These are phyloP conservation scores for Wickerhamiella shivajii DNA, from an alignment of 805 yeast genomes.

Conservation along the genomic window DNA sequence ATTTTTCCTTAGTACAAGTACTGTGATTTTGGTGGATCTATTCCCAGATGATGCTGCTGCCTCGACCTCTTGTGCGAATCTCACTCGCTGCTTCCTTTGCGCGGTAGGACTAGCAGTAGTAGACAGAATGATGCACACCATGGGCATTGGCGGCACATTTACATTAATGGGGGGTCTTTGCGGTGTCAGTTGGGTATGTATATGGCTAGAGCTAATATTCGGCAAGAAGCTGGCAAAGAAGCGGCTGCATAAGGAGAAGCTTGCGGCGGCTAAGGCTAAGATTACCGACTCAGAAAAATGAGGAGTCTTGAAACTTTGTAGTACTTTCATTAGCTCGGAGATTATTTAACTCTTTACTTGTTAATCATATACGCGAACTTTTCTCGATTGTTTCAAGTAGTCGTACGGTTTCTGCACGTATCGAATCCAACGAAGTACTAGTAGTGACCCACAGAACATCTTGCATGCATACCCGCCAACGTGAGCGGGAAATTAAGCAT, in stretches of 20 bases:
- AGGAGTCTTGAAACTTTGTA: too few species aligned
- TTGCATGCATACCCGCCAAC: too few species aligned
- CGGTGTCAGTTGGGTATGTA: slow-evolving; percentile 9
- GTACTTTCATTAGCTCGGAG: too few species aligned
- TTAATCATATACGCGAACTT: too few species aligned
- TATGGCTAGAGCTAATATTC: slow-evolving; percentile 3
- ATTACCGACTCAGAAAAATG: too few species aligned
- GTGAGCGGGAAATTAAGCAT: too few species aligned
- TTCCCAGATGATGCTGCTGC: slow-evolving; percentile 58
- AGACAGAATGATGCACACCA: slow-evolving; percentile 37
- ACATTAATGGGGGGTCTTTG: slow-evolving; percentile 45
- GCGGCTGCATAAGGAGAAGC: not conserved
- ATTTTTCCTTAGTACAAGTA: slow-evolving; percentile 40
- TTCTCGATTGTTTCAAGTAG: too few species aligned
- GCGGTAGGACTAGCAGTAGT: slow-evolving; percentile 60
- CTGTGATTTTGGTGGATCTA: slow-evolving; percentile 62
- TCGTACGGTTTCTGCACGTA: too few species aligned
- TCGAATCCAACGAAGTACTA: too few species aligned
- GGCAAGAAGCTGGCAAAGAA: not conserved
- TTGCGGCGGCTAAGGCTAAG: too few species aligned
- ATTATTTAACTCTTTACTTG: too few species aligned
- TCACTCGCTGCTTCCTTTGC: slow-evolving; percentile 53
- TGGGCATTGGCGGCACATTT: slow-evolving; percentile 67
- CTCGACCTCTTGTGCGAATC: slow-evolving; percentile 56
- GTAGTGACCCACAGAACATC: too few species aligned